Base-by-base conservation (phyloP, 192 early-diverging fungal species). In the Cladochytrium replicatum region DNA sequence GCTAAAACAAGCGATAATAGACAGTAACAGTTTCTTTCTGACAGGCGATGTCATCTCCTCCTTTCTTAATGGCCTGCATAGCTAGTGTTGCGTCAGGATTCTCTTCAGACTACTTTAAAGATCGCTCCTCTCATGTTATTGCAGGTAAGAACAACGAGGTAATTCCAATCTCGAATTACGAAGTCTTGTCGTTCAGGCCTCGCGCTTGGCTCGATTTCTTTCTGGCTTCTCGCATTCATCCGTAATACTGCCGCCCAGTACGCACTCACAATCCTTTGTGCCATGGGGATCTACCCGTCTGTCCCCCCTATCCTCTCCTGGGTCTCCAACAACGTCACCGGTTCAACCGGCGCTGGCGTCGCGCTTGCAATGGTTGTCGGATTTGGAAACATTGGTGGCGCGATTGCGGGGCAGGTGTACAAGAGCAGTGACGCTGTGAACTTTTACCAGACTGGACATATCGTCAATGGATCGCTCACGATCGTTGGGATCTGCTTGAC, bases 1-100 rank as follows among this genome's bases (percentile, higher is more conserved):
- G n/a, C n/a, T n/a, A n/a, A n/a, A n/a, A n/a, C n/a, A n/a, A n/a
- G n/a, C n/a, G n/a, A n/a, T n/a, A n/a, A n/a, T n/a, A n/a, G n/a
- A n/a, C n/a, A n/a, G n/a, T n/a, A n/a, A n/a, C n/a, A n/a, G n/a
- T n/a, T n/a, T n/a, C n/a, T n/a, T n/a, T n/a, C n/a, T n/a, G n/a
- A n/a, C n/a, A n/a, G n/a, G n/a, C n/a, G 11, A 41, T 64, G 38
- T 65, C 63, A 11, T 29, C 60, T 1, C 26, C 37, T 23, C 63
- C 63, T 21, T 66, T 52, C 50, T 22, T 45, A 23, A 17, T 52
- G 4, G 63, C 50, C 21, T 46, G 26, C 15, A 22, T 63, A 6
- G 11, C 53, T 17, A 61, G 46, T 21, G 17, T 64, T 8, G 42
- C 38, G 8, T 9, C 40, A 13, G 29, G 29, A 1, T 65, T 21